Evolutionary conservation across 2,329 filamentous ascomycete genomes (phyloP).

Genomic region (Fusarium sp.): DNA sequence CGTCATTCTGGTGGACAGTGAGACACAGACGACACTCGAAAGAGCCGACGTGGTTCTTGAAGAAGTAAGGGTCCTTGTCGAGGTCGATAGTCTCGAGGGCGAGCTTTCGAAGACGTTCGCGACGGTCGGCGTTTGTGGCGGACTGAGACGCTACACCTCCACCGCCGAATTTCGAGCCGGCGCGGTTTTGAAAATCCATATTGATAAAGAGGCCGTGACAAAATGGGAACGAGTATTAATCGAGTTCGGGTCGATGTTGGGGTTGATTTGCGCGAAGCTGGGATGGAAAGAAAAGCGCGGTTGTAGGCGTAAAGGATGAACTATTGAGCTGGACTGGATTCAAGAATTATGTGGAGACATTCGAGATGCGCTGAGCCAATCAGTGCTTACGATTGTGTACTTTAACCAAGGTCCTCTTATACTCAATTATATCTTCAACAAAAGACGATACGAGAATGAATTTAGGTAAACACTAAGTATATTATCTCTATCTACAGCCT

Average conservation of each 20-base stretch:
- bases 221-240: not conserved
- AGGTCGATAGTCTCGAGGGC: slow-evolving; percentile 99
- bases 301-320: slow-evolving; percentile 2
- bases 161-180: slow-evolving; percentile 97
- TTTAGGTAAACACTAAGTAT: not conserved
- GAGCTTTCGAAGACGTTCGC: slow-evolving; percentile 96
- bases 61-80: slow-evolving; percentile 99
- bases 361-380: slow-evolving; percentile 30
- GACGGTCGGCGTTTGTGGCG: slow-evolving; percentile 94
- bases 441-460: not conserved
- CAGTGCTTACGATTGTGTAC: slow-evolving; percentile 1
- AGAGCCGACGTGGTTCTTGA: slow-evolving; percentile 98
- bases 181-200: slow-evolving; percentile 91
- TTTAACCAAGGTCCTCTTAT: not conserved
- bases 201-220: not conserved
- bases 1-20: slow-evolving; percentile 98
- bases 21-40: slow-evolving; percentile 98
- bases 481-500: not conserved
- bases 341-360: slow-evolving; percentile 22
- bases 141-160: slow-evolving; percentile 95
- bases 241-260: slow-evolving; percentile 23
- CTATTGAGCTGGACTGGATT: slow-evolving; percentile 6
- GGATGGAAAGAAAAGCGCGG: slow-evolving; percentile 37
- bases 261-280: slow-evolving; percentile 27
- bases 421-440: not conserved